phyloP scores from a whole-genome alignment of 2,329 filamentous ascomycete genomes.

The Emmonsia crescens region DNA sequence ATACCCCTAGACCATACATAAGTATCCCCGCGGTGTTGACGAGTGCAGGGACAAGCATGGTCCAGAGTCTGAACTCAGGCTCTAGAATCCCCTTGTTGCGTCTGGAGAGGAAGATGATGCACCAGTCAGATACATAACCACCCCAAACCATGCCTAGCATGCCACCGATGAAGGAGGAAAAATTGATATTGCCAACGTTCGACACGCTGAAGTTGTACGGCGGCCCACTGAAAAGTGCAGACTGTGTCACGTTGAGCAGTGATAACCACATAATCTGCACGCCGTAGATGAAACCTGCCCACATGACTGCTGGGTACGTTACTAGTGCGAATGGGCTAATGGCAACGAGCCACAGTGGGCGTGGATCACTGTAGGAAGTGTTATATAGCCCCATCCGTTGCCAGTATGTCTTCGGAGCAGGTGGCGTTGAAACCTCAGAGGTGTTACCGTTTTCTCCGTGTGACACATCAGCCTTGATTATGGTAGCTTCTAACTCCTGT shows the following conservation, averaged over 20 bases:
- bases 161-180: constrained; percentile 31
- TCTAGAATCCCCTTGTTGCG: constrained; percentile 34
- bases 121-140: constrained; percentile 29
- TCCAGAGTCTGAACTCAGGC: constrained; percentile 36
- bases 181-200: constrained; percentile 20
- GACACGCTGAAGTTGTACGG: constrained; percentile 23
- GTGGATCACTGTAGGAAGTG: constrained; percentile 7
- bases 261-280: constrained; percentile 23
- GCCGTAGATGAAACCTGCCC: constrained; percentile 21
- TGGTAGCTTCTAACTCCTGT: constrained; percentile 4
- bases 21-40: constrained; percentile 17
- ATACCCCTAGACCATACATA: constrained; percentile 22
- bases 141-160: constrained; percentile 24
- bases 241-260: constrained; percentile 23
- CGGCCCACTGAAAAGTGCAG: constrained; percentile 16
- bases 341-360: constrained; percentile 21
- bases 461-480: constrained; percentile 1
- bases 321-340: constrained; percentile 20
- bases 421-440: not conserved
- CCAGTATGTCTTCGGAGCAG: constrained; percentile 32
- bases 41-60: constrained; percentile 18
- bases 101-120: constrained; percentile 25
- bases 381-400: constrained; percentile 31
- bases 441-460: not conserved
- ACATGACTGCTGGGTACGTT: constrained; percentile 21